Evolutionary conservation across 1,139 yeast genomes (phyloP).

Genomic region (Yamadazyma conglobata): DNA sequence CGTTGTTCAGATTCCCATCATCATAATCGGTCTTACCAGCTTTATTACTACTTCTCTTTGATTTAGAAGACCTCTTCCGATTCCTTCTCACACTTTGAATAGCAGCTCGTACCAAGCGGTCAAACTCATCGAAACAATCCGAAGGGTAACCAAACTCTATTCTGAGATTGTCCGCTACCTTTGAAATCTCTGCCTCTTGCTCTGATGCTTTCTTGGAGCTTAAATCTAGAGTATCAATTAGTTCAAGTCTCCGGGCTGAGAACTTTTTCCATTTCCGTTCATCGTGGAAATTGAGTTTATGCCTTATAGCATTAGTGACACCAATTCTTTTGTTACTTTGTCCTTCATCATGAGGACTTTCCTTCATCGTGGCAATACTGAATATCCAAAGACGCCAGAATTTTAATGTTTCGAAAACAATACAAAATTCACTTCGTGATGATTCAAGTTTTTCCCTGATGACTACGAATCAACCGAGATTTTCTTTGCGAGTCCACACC

Average conservation of each 20-base stretch:
- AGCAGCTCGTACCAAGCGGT: slow-evolving; percentile 87
- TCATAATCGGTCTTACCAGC: background rate
- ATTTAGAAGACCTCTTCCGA: slow-evolving; percentile 39
- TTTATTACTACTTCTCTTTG: slow-evolving; percentile 15
- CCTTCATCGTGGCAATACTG: too few species aligned
- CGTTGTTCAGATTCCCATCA: background rate
- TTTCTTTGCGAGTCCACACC: slow-evolving; percentile 8
- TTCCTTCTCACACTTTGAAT: slow-evolving; percentile 61
- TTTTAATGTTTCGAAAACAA: too few species aligned
- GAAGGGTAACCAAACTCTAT: slow-evolving; percentile 70
- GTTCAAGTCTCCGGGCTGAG: slow-evolving; percentile 80
- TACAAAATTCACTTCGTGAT: slow-evolving; percentile 2
- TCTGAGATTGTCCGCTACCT: slow-evolving; percentile 73
- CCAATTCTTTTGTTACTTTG: slow-evolving; percentile 46
- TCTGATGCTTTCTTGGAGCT: slow-evolving; percentile 85
- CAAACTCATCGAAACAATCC: slow-evolving; percentile 66
- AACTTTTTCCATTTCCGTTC: slow-evolving; percentile 85
- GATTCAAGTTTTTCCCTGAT: slow-evolving; percentile 8
- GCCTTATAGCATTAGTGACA: slow-evolving; percentile 75
- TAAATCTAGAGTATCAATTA: slow-evolving; percentile 77
- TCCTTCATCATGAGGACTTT: too few species aligned
- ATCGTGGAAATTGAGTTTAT: slow-evolving; percentile 70
- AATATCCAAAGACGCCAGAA: too few species aligned
- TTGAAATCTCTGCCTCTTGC: slow-evolving; percentile 75
- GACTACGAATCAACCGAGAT: slow-evolving; percentile 12